Evolutionary conservation across 2,329 filamentous ascomycete genomes (phyloP), one percentile per base, ranked within the genome.

Genomic region (Neonectria sp.): DNA sequence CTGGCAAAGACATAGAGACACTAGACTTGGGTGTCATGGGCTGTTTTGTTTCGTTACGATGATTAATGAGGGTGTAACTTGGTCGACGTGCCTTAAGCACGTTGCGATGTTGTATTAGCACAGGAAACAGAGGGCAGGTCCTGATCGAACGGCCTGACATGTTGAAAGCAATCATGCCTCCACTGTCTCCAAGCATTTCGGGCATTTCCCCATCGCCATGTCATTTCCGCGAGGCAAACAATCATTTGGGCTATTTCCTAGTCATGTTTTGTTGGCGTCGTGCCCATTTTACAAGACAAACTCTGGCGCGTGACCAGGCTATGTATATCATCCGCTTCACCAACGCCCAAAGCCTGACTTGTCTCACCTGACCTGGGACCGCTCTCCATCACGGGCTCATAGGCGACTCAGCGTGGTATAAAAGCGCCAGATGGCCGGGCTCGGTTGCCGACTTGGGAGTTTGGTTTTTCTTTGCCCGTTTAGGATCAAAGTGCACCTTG

Each of bases 111-210:
- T 48, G 52, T 61, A 57, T 53, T 53, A 35, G 63, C 43, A 27
- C 56, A 58, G 58, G 56, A 61, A 59, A 74, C 70, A 72, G 55
- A 63, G 70, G 25, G 17, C 33, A 49, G 66, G 67, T 70, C 63
- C 51, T 74, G 72, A 74, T 64, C 52, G 31, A 45, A 55, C 69
- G 65, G 64, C 63, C 72, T 75, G 72, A 75, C 69, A 55, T 45
- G 40, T 55, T 45, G 40, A 31, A 69, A 58, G 48, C 60, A 71
- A 71, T 72, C 72, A 73, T 64, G 60, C 62, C 55, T 31, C 21
- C 35, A 9, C 48, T 17, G 21, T 21, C n/a, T 31, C 55, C 29
- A 64, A 58, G 55, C 24, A 59, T 29, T 24, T 7, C 27, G 63
- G n/a, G n/a, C 51, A 43, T 27, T 51, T 31, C 25, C 5, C 25